Evolutionary conservation across 768 basidiomycete genomes (phyloP).

Genomic region (Boletus rubescentipes): DNA sequence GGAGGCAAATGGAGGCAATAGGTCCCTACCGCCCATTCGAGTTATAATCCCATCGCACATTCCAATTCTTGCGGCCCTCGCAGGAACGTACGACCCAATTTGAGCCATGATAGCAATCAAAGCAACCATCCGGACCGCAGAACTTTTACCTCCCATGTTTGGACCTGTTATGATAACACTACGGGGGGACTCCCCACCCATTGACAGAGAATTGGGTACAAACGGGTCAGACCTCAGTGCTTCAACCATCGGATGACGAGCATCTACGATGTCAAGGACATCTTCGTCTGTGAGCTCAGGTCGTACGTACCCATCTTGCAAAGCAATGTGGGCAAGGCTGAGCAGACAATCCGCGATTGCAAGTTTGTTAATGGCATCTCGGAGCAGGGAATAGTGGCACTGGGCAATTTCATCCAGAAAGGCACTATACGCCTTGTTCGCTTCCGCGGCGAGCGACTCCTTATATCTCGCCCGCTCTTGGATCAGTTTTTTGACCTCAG

Average conservation of each 20-base stretch:
- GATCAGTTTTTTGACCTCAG: conserved; percentile 57
- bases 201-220: conserved; percentile 75
- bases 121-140: conserved; percentile 75
- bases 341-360: conserved; percentile 85
- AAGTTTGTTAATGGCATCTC: conserved; percentile 76
- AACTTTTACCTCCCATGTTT: conserved; percentile 89
- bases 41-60: conserved; percentile 84
- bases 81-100: conserved; percentile 93
- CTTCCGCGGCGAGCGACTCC: conserved; percentile 68
- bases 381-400: conserved; percentile 67
- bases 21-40: conserved; percentile 76
- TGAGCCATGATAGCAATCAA: conserved; percentile 77
- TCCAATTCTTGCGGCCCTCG: conserved; percentile 67
- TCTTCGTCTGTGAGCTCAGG: conserved; percentile 73
- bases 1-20: not conserved
- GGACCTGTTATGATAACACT: conserved; percentile 81
- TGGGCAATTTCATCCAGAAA: conserved; percentile 71
- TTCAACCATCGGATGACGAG: conserved; percentile 94
- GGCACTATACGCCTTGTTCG: conserved; percentile 59
- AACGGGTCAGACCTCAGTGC: conserved; percentile 74
- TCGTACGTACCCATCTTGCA: conserved; percentile 72
- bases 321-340: conserved; percentile 78
- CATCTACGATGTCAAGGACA: conserved; percentile 71
- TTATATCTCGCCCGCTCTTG: conserved; percentile 72
- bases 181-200: conserved; percentile 53